These are phyloP conservation scores for Sporothrix schenckii DNA, from an alignment of 2,329 filamentous ascomycete species.

Conservation along the genomic window DNA sequence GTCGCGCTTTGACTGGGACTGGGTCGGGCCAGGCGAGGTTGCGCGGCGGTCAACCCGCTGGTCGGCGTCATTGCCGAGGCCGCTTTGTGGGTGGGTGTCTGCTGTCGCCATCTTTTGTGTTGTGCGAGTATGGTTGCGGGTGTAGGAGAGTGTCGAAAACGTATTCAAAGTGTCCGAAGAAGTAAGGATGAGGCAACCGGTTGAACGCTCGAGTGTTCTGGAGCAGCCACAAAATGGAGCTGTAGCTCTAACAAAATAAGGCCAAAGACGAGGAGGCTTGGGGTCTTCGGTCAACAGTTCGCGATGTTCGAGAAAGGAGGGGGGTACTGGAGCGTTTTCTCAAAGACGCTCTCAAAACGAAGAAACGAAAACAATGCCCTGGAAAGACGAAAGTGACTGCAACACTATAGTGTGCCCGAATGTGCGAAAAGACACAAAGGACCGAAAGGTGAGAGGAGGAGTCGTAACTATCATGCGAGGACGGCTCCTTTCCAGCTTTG, in stretches of 20 bases:
- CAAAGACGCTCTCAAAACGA: neutral
- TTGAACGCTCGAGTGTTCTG: neutral
- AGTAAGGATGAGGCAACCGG: neutral
- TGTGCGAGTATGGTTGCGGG: neutral
- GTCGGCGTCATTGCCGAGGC: constrained; percentile 28
- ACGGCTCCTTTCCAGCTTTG: neutral
- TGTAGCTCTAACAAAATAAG: neutral
- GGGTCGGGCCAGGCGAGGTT: constrained; percentile 44
- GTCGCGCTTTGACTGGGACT: constrained; percentile 79
- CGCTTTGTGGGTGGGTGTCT: constrained; percentile 28
- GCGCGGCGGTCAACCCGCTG: constrained; percentile 39
- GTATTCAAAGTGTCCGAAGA: neutral
- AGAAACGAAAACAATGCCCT: neutral
- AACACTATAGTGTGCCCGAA: neutral
- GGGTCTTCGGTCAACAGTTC: constrained; percentile 14
- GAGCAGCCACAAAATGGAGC: neutral
- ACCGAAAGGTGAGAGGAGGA: constrained; percentile 1
- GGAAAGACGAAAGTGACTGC: neutral
- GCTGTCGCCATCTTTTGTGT: constrained; percentile 31
- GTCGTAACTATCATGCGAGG: neutral
- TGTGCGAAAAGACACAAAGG: neutral
- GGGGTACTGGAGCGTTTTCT: neutral
- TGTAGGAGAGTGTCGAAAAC: neutral
- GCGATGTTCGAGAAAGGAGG: constrained; percentile 10
- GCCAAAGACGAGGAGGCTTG: constrained; percentile 11